These are phyloP conservation scores for Candida andamanensis DNA, from an alignment of 805 yeast genomes.

Conservation along the genomic window DNA sequence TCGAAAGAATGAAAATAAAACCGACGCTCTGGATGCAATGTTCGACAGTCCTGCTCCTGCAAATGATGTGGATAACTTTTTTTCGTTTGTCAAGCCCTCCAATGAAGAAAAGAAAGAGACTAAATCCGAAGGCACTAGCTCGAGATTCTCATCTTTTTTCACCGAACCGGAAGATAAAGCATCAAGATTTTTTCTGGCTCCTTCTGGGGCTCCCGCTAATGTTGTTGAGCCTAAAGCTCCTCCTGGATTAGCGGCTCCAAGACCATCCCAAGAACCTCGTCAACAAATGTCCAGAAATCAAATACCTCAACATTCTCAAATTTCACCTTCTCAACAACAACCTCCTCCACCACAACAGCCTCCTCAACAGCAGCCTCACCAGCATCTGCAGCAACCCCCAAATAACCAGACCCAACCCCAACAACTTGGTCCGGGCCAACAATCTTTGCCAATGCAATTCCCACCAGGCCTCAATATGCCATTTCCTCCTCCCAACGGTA, in stretches of 20 bases:
- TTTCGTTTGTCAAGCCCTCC: conserved; percentile 33
- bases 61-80: conserved; percentile 41
- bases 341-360: conserved; percentile 4
- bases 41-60: conserved; percentile 8
- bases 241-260: too few species aligned
- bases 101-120: conserved; percentile 8
- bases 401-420: conserved; percentile 8
- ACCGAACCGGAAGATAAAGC: conserved; percentile 1
- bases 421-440: conserved; percentile 10
- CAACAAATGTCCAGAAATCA: not conserved
- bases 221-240: not conserved
- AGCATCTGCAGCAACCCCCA: conserved; percentile 10
- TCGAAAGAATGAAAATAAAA: conserved; percentile 39
- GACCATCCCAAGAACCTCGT: not conserved
- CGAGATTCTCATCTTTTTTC: conserved; percentile 35
- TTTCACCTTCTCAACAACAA: conserved; percentile 8
- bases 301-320: conserved; percentile 10
- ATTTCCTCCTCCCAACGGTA: conserved; percentile 8
- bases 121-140: conserved; percentile 17
- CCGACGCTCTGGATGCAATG: conserved; percentile 6
- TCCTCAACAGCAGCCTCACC: conserved; percentile 8
- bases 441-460: conserved; percentile 4
- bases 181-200: conserved; percentile 13
- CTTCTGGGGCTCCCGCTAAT: conserved; percentile 3
- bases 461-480: conserved; percentile 5